phyloP scores from a whole-genome alignment of 441 rosid species.

The Populus hybrid region DNA sequence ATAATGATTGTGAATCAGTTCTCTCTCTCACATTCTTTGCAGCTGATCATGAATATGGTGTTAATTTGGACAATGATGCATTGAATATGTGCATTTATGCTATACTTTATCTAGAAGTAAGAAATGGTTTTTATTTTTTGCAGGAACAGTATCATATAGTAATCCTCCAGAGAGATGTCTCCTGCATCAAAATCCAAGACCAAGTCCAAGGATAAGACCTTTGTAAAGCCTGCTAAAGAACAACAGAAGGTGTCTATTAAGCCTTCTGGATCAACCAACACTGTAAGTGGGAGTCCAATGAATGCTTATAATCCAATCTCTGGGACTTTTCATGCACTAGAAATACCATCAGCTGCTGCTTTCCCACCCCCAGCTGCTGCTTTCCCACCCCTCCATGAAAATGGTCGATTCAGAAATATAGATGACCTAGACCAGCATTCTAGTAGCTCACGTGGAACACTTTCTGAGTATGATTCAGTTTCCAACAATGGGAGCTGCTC shows the following conservation, averaged over 20 bases:
- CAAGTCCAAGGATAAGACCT: slow-evolving; percentile 47
- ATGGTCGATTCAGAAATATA: slow-evolving; percentile 57
- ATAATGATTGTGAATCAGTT: neutral
- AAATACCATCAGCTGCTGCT: slow-evolving; percentile 39
- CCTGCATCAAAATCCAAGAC: slow-evolving; percentile 54
- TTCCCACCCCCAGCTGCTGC: slow-evolving; percentile 36
- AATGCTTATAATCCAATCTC: slow-evolving; percentile 66
- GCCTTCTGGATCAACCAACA: slow-evolving; percentile 40
- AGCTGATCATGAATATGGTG: neutral
- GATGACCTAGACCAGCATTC: slow-evolving; percentile 63
- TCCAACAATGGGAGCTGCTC: slow-evolving; percentile 86
- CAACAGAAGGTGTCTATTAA: slow-evolving; percentile 44
- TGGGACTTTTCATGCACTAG: slow-evolving; percentile 68
- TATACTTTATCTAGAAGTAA: neutral
- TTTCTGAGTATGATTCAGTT: slow-evolving; percentile 63
- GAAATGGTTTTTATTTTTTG: neutral
- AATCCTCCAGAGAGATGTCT: slow-evolving; percentile 45
- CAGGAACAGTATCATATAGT: slow-evolving; percentile 8
- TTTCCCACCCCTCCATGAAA: slow-evolving; percentile 37
- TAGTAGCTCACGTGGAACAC: slow-evolving; percentile 37
- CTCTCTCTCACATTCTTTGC: neutral
- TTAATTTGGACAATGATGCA: neutral
- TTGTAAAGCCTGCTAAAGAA: slow-evolving; percentile 41
- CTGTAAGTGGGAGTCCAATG: slow-evolving; percentile 41
- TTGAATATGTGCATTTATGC: neutral